Evolutionary conservation across 1,284 basidiomycete genomes (phyloP).

Genomic region (Apiotrichum laibachii): DNA sequence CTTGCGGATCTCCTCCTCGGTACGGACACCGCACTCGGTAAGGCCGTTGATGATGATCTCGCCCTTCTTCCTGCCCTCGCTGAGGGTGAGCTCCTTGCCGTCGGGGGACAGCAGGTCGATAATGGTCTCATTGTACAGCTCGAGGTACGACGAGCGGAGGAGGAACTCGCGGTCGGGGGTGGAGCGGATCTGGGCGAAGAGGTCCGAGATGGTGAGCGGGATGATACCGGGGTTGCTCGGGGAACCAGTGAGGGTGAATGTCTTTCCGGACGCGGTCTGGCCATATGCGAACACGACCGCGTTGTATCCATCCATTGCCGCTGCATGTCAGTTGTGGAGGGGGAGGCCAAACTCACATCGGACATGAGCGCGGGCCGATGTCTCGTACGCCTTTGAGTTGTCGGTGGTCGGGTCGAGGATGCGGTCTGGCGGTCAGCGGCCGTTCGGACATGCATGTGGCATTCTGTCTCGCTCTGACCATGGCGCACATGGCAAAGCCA

Average conservation of each 20-base stretch:
- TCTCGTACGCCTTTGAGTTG: constrained; percentile 80
- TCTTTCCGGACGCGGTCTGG: constrained; percentile 70
- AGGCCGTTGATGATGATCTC: constrained; percentile 50
- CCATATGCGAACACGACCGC: constrained; percentile 92
- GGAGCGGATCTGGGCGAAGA: constrained; percentile 54
- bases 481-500: no score
- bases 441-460: no score
- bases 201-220: constrained; percentile 71
- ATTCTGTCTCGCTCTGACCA: no score
- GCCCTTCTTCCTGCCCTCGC: constrained; percentile 50
- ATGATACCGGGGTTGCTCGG: constrained; percentile 89
- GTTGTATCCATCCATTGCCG: constrained; percentile 96
- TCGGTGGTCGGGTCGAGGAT: constrained; percentile 57
- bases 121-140: constrained; percentile 95
- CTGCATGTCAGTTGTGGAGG: constrained; percentile 38
- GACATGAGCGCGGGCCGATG: constrained; percentile 81
- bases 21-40: constrained; percentile 70
- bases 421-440: constrained; percentile 54
- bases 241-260: constrained; percentile 81
- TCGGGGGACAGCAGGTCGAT: constrained; percentile 57
- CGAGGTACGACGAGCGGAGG: constrained; percentile 88
- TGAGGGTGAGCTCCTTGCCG: constrained; percentile 42
- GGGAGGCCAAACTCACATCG: constrained; percentile 49
- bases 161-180: constrained; percentile 72
- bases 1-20: constrained; percentile 76